Evolutionary conservation across 139 green algal genomes (phyloP).

Genomic region (Pedinophyceae sp.): DNA sequence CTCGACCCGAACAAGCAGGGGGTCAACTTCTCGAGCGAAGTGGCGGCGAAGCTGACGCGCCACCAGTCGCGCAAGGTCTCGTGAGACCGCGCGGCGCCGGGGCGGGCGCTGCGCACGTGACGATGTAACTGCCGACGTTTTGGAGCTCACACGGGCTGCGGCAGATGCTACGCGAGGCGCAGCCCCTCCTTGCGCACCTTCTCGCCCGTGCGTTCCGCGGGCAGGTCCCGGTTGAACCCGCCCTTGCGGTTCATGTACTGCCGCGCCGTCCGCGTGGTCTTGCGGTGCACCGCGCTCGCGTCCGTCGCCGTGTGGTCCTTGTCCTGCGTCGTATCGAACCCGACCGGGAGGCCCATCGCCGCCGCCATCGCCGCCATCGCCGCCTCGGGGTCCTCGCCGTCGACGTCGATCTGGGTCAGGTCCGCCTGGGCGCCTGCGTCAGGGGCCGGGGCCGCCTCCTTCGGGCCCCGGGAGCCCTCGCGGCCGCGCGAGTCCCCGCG

Average conservation of each 20-base stretch:
- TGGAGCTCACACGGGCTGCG: slow-evolving; percentile 20
- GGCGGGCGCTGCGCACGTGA: no score
- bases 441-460: no score
- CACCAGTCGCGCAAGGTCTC: no score
- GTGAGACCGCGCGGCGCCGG: no score
- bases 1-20: no score
- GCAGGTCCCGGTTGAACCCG: slow-evolving; percentile 78
- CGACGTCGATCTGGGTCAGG: not conserved
- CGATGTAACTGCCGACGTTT: slow-evolving; percentile 13
- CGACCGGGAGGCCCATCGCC: not conserved
- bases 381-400: not conserved
- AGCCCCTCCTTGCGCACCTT: slow-evolving; percentile 26
- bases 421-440: no score
- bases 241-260: slow-evolving; percentile 91
- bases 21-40: no score
- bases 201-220: slow-evolving; percentile 46
- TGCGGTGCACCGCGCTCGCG: slow-evolving; percentile 39
- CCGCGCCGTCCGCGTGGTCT: slow-evolving; percentile 45
- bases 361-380: not conserved
- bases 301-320: slow-evolving; percentile 58
- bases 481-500: not conserved
- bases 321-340: slow-evolving; percentile 62
- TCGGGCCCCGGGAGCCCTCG: no score
- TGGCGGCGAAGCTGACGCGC: no score
- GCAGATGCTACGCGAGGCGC: slow-evolving; percentile 24